Percentiles rank a stretch among this genome's conserved stretches.
Conservation (phyloP, 768 basidiomycete genomes). For the Asterophora lycoperdoides region DNA sequence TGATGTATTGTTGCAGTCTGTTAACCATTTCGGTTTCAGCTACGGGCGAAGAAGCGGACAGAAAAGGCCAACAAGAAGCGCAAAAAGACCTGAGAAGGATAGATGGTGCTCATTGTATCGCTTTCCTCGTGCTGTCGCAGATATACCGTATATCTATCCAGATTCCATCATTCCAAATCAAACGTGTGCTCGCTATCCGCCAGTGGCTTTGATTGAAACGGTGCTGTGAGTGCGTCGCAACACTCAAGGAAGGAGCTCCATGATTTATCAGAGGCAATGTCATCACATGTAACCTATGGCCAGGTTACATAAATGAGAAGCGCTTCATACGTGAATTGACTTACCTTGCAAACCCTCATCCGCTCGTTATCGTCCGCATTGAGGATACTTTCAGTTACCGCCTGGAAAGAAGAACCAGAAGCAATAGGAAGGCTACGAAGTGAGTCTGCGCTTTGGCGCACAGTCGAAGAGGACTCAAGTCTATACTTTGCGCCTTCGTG, state of each 20-base stretch:
- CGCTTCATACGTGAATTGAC: conserved; percentile 6
- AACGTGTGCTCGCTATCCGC: not conserved
- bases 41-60: conserved; percentile 77
- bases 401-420: conserved; percentile 11
- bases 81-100: conserved; percentile 27
- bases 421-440: conserved; percentile 7
- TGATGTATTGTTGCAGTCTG: not conserved
- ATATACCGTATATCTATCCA: not conserved
- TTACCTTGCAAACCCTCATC: conserved; percentile 51
- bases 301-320: conserved; percentile 5
- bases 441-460: conserved; percentile 40
- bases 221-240: conserved; percentile 36
- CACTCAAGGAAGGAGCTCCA: conserved; percentile 40
- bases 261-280: conserved; percentile 28
- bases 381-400: conserved; percentile 43
- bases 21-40: conserved; percentile 35
- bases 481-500: conserved; percentile 38
- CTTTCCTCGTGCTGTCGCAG: not conserved
- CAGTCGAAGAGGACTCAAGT: conserved; percentile 42
- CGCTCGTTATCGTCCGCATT: conserved; percentile 55
- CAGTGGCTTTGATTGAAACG: not conserved
- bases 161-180: not conserved
- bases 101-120: not conserved
- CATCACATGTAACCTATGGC: conserved; percentile 42
- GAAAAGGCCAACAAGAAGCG: conserved; percentile 71